These are phyloP conservation scores for Garcia nutans DNA, from an alignment of 345 rosid genomes.

Conservation along the genomic window DNA sequence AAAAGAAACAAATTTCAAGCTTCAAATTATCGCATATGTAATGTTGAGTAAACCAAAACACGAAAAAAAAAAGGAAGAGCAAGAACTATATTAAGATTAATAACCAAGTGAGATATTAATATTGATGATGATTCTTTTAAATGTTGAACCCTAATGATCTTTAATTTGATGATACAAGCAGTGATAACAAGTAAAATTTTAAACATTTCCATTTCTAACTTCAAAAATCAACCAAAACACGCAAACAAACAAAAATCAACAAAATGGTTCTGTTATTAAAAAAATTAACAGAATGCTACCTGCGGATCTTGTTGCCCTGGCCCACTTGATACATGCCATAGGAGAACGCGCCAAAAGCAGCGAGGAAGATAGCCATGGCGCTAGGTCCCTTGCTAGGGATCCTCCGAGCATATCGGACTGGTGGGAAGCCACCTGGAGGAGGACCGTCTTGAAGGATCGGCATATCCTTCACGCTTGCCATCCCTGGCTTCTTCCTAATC, in stretches of 20 bases:
- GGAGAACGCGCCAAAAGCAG: constrained; percentile 78
- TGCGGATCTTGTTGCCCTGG: constrained; percentile 90
- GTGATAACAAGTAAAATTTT: background rate
- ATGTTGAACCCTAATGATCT: background rate
- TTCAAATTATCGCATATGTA: background rate
- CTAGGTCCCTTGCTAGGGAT: constrained; percentile 95
- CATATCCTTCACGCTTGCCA: constrained; percentile 98
- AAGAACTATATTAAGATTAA: background rate
- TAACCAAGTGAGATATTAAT: background rate
- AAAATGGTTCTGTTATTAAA: background rate
- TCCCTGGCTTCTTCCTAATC: constrained; percentile 98
- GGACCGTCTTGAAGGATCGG: constrained; percentile 96
- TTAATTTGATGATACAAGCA: background rate
- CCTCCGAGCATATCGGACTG: constrained; percentile 90
- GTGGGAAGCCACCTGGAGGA: constrained; percentile 95
- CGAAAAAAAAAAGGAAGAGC: too few relatives aligned
- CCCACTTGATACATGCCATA: constrained; percentile 99
- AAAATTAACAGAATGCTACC: constrained; percentile 33
- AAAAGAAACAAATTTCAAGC: background rate
- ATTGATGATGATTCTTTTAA: background rate
- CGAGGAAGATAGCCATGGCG: constrained; percentile 81
- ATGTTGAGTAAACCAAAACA: background rate
- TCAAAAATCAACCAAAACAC: background rate
- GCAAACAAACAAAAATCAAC: background rate
- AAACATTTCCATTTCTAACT: background rate